A percentile compares a stretch with the other conserved stretches of the same genome.
These are phyloP conservation scores for Meyerozyma guilliermondii DNA, from an alignment of 1,139 yeast species.

Conservation along the genomic window DNA sequence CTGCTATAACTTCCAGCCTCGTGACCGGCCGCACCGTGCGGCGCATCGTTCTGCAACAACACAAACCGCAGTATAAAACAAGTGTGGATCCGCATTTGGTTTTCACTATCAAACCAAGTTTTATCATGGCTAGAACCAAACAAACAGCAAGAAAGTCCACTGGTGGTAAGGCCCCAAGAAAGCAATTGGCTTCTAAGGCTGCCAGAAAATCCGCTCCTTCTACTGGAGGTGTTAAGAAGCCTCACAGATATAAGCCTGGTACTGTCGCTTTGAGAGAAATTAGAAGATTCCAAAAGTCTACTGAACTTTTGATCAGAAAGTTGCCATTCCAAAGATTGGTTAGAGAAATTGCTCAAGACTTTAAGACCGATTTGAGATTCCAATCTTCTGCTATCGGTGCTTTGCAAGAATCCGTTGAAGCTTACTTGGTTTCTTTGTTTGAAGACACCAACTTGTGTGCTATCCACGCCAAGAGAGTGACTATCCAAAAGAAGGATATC, in stretches of 20 bases:
- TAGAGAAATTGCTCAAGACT: constrained; percentile 96
- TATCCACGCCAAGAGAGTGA: constrained; percentile 87
- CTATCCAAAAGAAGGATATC: constrained; percentile 50
- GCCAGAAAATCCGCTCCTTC: constrained; percentile 98
- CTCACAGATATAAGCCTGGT: constrained; percentile 99
- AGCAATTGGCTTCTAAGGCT: constrained; percentile 98
- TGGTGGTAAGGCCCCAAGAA: constrained; percentile 99
- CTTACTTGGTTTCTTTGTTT: constrained; percentile 81
- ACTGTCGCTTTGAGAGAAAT: constrained; percentile 99
- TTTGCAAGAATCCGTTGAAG: constrained; percentile 97
- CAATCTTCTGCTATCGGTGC: constrained; percentile 99
- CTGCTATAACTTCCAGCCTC: not conserved
- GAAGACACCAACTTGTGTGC: constrained; percentile 99
- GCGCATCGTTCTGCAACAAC: not conserved
- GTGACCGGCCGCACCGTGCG: not conserved
- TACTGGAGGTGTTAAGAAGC: constrained; percentile 99
- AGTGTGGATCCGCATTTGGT: not conserved
- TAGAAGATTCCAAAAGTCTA: constrained; percentile 98
- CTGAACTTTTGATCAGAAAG: constrained; percentile 95
- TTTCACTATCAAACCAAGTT: not conserved
- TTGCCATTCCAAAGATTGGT: constrained; percentile 98
- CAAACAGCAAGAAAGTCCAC: constrained; percentile 98
- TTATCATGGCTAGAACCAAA: constrained; percentile 93
- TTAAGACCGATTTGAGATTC: constrained; percentile 97
- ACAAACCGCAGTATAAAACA: constrained; percentile 1